A percentile compares a stretch with the other conserved stretches of the same genome.
Evolutionary conservation across 306 rosid species (phyloP).

Genomic region (Glycine tomentella): DNA sequence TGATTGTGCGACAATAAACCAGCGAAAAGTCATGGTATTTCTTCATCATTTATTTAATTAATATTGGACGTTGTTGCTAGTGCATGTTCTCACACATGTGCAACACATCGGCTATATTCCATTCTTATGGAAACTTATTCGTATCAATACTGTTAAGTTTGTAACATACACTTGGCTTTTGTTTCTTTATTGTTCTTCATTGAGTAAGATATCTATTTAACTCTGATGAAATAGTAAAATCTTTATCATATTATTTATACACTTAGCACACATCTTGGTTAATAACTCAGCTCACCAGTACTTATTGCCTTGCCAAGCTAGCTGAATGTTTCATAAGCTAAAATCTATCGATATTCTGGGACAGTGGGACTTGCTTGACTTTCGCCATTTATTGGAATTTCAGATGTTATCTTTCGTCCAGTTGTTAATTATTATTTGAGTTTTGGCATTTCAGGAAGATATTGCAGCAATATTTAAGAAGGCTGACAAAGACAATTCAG

Average conservation of each 20-base stretch:
- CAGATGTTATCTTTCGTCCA: slow-evolving; percentile 27
- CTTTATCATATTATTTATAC: not conserved
- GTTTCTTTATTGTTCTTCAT: not conserved
- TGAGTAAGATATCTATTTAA: not conserved
- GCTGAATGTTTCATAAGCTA: slow-evolving; percentile 16
- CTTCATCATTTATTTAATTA: slow-evolving; percentile 35
- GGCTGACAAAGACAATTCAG: slow-evolving; percentile 92
- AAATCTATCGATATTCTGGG: not conserved
- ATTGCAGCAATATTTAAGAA: slow-evolving; percentile 78
- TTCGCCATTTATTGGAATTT: slow-evolving; percentile 26
- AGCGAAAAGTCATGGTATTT: slow-evolving; percentile 93
- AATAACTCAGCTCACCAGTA: slow-evolving; percentile 11
- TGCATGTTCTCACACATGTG: not conserved
- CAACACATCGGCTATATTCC: slow-evolving; percentile 29
- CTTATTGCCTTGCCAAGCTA: slow-evolving; percentile 16
- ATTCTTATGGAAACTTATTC: slow-evolving; percentile 2
- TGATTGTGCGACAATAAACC: slow-evolving; percentile 96
- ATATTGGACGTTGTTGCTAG: slow-evolving; percentile 12
- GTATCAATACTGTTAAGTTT: not conserved
- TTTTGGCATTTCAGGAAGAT: slow-evolving; percentile 73
- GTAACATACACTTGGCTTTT: not conserved
- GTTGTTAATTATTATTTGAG: slow-evolving; percentile 10
- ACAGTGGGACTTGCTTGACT: too few relatives aligned
- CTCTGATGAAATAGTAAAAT: slow-evolving; percentile 27
- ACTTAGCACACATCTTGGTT: slow-evolving; percentile 1